Conservation (phyloP, 352 stramenopile species). For the Aphanomyces invadans region DNA sequence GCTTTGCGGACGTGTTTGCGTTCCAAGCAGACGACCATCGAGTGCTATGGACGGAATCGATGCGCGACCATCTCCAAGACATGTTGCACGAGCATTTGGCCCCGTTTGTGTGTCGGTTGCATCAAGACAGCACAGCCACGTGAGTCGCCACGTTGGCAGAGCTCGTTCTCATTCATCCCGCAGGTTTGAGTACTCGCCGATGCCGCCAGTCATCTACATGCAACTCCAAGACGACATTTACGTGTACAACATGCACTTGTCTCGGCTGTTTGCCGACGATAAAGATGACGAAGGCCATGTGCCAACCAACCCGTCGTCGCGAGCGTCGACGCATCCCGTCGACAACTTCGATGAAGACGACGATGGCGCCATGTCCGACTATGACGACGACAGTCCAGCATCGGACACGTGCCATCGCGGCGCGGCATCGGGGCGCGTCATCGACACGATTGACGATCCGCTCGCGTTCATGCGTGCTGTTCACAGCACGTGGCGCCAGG, state of each 20-base stretch:
- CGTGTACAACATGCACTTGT: conserved; percentile 24
- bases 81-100: conserved; percentile 68
- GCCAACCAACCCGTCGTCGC: background rate
- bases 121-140: conserved; percentile 39
- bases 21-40: conserved; percentile 51
- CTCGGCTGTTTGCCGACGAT: conserved; percentile 13
- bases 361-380: background rate
- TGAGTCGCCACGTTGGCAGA: conserved; percentile 30
- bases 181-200: conserved; percentile 22
- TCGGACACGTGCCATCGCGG: background rate
- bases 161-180: background rate
- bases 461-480: conserved; percentile 12
- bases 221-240: conserved; percentile 20
- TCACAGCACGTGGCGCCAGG: conserved; percentile 13
- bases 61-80: conserved; percentile 60
- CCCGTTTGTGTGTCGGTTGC: conserved; percentile 54
- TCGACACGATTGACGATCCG: conserved; percentile 9
- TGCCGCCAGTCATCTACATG: conserved; percentile 16
- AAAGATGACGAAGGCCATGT: background rate
- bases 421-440: background rate
- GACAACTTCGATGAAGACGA: background rate
- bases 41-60: conserved; percentile 56
- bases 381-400: background rate
- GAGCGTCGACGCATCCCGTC: background rate
- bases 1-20: conserved; percentile 60